These are phyloP conservation scores for Cenococcum geophilum DNA, from an alignment of 495 filamentous ascomycete species.

Conservation along the genomic window DNA sequence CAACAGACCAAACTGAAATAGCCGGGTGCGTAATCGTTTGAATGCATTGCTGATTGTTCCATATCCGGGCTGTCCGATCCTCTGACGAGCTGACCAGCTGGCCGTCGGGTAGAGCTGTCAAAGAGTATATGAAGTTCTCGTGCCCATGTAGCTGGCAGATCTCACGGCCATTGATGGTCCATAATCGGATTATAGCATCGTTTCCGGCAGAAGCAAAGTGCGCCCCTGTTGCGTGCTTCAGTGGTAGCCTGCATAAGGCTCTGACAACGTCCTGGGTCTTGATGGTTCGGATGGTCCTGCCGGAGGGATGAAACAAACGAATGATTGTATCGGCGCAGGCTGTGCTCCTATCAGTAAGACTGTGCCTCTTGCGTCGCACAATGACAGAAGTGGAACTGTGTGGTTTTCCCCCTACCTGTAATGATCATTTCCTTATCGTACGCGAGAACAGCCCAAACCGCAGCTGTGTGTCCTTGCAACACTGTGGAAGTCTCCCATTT, in stretches of 20 bases:
- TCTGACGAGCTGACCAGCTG: conserved; percentile 89
- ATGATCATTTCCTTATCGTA: conserved; percentile 74
- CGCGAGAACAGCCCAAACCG: conserved; percentile 85
- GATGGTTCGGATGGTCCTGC: conserved; percentile 60
- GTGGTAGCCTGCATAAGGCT: conserved; percentile 75
- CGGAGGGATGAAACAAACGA: conserved; percentile 66
- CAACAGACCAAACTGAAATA: conserved; percentile 91
- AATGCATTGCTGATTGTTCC: conserved; percentile 73
- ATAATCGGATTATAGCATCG: conserved; percentile 77
- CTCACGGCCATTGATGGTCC: conserved; percentile 67
- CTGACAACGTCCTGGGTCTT: conserved; percentile 77
- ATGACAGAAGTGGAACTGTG: background rate
- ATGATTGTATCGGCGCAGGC: conserved; percentile 84
- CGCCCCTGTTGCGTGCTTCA: conserved; percentile 67
- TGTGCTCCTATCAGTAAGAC: conserved; percentile 28
- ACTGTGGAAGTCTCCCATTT: conserved; percentile 49
- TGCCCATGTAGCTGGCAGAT: conserved; percentile 76
- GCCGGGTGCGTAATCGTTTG: conserved; percentile 98
- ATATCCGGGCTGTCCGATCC: conserved; percentile 85
- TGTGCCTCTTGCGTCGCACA: background rate
- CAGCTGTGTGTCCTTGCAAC: conserved; percentile 68
- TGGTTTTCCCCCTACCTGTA: conserved; percentile 54
- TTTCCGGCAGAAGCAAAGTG: conserved; percentile 87
- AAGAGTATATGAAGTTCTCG: conserved; percentile 91
- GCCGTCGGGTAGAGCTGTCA: conserved; percentile 69